Conservation (phyloP, 768 basidiomycete genomes). For the Lactarius evosmus region DNA sequence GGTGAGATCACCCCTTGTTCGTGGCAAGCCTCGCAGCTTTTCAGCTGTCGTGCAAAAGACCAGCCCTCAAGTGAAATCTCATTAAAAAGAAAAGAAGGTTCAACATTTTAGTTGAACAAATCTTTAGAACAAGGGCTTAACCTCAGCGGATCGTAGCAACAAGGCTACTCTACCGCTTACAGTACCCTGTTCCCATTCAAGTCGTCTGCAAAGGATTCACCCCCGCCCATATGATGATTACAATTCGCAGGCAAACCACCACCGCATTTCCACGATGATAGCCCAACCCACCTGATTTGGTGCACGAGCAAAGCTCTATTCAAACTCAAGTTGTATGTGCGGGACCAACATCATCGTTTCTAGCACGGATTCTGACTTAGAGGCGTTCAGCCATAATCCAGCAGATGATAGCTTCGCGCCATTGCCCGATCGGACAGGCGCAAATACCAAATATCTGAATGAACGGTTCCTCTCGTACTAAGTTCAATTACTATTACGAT, state of each 20-base stretch:
- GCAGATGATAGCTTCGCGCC: constrained; percentile 78
- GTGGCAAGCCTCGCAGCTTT: no score
- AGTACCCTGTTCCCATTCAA: constrained; percentile 72
- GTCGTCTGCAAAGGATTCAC: constrained; percentile 78
- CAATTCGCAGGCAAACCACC: constrained; percentile 52
- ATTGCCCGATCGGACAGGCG: constrained; percentile 75
- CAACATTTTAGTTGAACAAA: constrained; percentile 52
- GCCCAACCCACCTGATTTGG: constrained; percentile 57
- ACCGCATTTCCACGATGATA: constrained; percentile 51
- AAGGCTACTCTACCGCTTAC: constrained; percentile 77
- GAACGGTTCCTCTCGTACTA: constrained; percentile 82
- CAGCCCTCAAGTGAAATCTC: constrained; percentile 41
- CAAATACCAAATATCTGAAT: constrained; percentile 84
- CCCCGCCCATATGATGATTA: constrained; percentile 65
- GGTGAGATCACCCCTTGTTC: no score
- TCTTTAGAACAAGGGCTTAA: constrained; percentile 68
- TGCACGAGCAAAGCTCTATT: constrained; percentile 71
- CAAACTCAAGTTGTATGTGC: constrained; percentile 59
- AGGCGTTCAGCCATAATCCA: constrained; percentile 85
- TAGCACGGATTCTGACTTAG: constrained; percentile 80
- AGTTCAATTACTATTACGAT: constrained; percentile 74
- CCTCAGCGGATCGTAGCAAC: constrained; percentile 76
- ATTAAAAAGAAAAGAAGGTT: constrained; percentile 40
- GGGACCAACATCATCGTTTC: constrained; percentile 70
- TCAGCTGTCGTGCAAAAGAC: no score